Evolutionary conservation across 2,329 filamentous ascomycete species (phyloP).

Genomic region (Aureobasidium melanogenum): DNA sequence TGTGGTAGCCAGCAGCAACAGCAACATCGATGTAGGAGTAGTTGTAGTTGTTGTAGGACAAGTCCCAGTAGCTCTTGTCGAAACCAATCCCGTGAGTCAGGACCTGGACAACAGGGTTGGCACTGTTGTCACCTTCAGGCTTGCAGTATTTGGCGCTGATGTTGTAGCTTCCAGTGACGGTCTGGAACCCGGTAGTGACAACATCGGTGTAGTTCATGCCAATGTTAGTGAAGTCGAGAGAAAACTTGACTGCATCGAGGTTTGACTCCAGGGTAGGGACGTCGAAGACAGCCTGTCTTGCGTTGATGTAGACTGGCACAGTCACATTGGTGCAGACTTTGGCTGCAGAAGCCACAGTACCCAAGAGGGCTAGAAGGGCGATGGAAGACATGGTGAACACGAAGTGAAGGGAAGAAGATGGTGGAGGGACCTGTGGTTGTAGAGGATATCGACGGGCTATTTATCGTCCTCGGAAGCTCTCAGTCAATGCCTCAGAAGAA

Average conservation of each 20-base stretch:
- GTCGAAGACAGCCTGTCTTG: conserved; percentile 47
- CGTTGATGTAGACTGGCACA: conserved; percentile 47
- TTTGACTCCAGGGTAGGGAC: conserved; percentile 41
- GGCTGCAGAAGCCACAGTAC: conserved; percentile 19
- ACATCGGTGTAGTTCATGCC: conserved; percentile 42
- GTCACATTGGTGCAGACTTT: conserved; percentile 42
- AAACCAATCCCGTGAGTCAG: conserved; percentile 34
- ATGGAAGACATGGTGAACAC: conserved; percentile 1
- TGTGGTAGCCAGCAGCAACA: conserved; percentile 29
- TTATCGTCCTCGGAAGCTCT: neutral
- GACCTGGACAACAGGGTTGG: conserved; percentile 26
- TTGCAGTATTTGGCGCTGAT: conserved; percentile 20
- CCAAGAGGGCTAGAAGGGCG: conserved; percentile 7
- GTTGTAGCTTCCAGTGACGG: conserved; percentile 15
- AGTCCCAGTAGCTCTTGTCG: conserved; percentile 30
- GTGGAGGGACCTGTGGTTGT: neutral
- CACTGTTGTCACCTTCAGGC: conserved; percentile 15
- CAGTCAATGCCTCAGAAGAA: neutral
- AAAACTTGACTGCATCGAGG: conserved; percentile 50
- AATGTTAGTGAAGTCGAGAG: conserved; percentile 41
- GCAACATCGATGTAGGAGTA: conserved; percentile 36
- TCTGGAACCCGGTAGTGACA: conserved; percentile 19
- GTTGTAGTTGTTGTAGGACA: conserved; percentile 19
- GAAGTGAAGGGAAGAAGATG: neutral
- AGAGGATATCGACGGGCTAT: neutral